Conservation (phyloP, 2,329 filamentous ascomycete species). For the Botrytis fragariae region DNA sequence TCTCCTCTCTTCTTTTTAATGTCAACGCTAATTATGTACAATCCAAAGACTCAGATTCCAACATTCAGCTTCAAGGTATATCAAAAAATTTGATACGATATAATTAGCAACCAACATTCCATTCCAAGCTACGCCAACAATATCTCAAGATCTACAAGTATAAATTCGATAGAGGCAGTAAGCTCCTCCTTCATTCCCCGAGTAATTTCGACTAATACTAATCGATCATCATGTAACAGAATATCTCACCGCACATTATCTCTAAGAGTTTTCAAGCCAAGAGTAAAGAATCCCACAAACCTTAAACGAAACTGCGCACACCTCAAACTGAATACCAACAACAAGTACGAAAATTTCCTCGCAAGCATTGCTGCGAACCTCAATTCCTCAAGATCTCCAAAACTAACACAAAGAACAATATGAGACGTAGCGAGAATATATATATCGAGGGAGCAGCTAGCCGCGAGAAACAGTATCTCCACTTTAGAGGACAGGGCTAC, state of each 20-base stretch:
- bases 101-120: too few relatives aligned
- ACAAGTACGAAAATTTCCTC: neutral
- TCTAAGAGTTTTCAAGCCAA: accelerated
- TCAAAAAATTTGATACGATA: too few relatives aligned
- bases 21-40: neutral
- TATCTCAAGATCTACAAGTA: neutral
- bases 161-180: neutral
- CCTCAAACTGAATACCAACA: neutral
- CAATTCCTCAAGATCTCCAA: neutral
- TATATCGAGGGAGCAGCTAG: neutral
- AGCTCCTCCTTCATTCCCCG: too few relatives aligned
- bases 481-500: neutral
- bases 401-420: neutral
- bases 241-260: too few relatives aligned
- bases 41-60: neutral
- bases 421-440: too few relatives aligned
- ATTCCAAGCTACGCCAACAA: neutral
- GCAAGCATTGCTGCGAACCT: neutral
- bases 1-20: too few relatives aligned
- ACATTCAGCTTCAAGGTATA: neutral
- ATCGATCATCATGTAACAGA: too few relatives aligned
- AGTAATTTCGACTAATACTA: too few relatives aligned
- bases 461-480: neutral
- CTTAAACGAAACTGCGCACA: neutral
- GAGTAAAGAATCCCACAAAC: neutral